A percentile compares a stretch with the other conserved stretches of the same genome.
phyloP scores from a whole-genome alignment of 1,284 basidiomycete genomes.

The Malassezia brasiliensis region DNA sequence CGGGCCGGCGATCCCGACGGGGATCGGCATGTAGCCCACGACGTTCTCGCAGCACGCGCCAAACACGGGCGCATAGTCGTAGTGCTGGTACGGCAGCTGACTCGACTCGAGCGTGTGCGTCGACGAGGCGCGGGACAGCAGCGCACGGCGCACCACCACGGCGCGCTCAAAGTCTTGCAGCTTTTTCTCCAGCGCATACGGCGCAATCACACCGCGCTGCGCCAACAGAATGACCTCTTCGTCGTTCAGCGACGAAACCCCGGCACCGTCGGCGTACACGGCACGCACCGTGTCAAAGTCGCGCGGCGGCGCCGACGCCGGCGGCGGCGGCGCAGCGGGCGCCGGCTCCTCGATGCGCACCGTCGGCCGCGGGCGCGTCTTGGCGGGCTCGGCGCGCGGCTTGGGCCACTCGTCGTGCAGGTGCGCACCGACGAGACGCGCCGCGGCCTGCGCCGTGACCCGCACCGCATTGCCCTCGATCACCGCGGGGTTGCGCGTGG shows the following conservation, averaged over 20 bases:
- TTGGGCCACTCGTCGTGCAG: constrained; percentile 15
- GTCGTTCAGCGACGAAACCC: constrained; percentile 61
- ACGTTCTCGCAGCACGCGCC: constrained; percentile 99
- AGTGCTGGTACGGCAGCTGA: constrained; percentile 70
- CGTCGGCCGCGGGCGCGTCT: neutral
- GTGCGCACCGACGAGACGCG: constrained; percentile 45
- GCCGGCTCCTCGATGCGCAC: constrained; percentile 3
- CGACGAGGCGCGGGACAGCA: constrained; percentile 78
- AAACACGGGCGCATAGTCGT: constrained; percentile 87
- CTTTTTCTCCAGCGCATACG: constrained; percentile 88
- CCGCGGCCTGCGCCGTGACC: constrained; percentile 45
- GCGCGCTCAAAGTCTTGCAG: constrained; percentile 77
- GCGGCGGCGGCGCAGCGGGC: constrained; percentile 18
- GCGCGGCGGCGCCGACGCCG: constrained; percentile 34
- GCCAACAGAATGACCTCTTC: constrained; percentile 84
- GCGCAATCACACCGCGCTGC: constrained; percentile 83
- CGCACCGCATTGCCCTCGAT: constrained; percentile 44
- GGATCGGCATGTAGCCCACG: constrained; percentile 90
- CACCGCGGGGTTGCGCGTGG: constrained; percentile 47
- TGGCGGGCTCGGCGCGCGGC: neutral
- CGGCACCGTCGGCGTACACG: constrained; percentile 70
- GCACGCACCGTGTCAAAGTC: constrained; percentile 68
- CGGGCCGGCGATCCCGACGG: constrained; percentile 91
- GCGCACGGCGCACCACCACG: constrained; percentile 72
- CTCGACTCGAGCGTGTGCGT: constrained; percentile 79